Evolutionary conservation across 768 basidiomycete genomes (phyloP), one percentile per base, ranked within the genome.

Genomic region (Hygrophorus pudorinus): DNA sequence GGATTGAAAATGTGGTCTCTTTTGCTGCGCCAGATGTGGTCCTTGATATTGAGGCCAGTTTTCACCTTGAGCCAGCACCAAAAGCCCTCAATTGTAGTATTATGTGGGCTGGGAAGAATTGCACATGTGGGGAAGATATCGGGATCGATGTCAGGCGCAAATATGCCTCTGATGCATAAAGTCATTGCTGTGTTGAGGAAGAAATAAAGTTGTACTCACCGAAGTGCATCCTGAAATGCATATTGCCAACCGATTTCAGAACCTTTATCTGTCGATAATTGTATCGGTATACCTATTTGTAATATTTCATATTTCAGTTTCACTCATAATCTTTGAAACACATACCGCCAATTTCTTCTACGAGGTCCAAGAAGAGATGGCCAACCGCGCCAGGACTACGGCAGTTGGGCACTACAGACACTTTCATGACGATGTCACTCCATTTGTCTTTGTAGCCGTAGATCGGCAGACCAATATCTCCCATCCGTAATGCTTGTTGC

Each of bases 321-420:
- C 12, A 24, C 7, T 24, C 24, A 24, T 24, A 24, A 24, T 3
- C 24, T 24, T 24, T 16, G 32, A 35, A 10, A 14, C 9, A 51
- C 58, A 32, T n/a, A 62, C 60, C 55, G n/a, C 51, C 53, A 38
- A 31, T 41, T 20, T 55, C 48, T 18, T 60, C 54, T 5, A 64
- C 27, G 14, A 64, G 51, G 45, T 67, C 65, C 24, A 65, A 53
- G 43, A 51, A 63, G 1, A 62, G 30, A 52, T 67, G 62, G 13
- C 56, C 63, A 21, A 63, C 44, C 9, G 55, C 51, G 10, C 34
- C 51, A 4, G 50, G 46, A 2, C 49, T 47, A 11, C 54, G 53
- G 16, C 44, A 51, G 37, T 64, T 56, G 2, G 58, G 64, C 5
- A 65, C 48, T 11, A 59, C 50, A 20, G 17, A 9, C 32, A 62